These are phyloP conservation scores for Pseudopithomyces maydicus DNA, from an alignment of 2,329 filamentous ascomycete genomes.

Conservation along the genomic window DNA sequence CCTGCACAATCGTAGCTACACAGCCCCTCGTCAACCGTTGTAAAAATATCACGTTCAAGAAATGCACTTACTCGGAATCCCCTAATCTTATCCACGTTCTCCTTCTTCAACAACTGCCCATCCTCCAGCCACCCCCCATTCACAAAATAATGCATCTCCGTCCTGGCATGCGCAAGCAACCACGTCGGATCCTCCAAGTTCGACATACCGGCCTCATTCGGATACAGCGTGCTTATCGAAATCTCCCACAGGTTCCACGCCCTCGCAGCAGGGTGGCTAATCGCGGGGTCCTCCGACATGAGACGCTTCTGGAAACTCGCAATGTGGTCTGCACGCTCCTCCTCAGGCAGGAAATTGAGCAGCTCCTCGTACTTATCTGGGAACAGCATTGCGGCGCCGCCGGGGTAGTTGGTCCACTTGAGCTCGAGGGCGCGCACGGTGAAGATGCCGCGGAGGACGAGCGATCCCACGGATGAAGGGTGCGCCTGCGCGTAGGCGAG, in stretches of 20 bases:
- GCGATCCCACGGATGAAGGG: constrained; percentile 43
- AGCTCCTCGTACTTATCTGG: constrained; percentile 38
- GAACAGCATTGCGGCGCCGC: constrained; percentile 40
- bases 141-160: constrained; percentile 52
- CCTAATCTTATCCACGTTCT: constrained; percentile 42
- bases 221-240: constrained; percentile 24
- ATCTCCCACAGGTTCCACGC: neutral
- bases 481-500: constrained; percentile 53
- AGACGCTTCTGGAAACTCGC: neutral
- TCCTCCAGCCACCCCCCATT: constrained; percentile 50
- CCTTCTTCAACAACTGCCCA: constrained; percentile 44
- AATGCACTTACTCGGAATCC: constrained; percentile 37
- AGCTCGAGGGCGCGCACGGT: constrained; percentile 44
- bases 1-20: constrained; percentile 47
- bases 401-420: constrained; percentile 39
- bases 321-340: neutral
- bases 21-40: neutral
- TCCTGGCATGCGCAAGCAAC: constrained; percentile 45
- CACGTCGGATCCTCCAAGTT: constrained; percentile 34
- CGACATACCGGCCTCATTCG: constrained; percentile 19
- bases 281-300: neutral
- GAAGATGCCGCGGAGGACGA: constrained; percentile 53
- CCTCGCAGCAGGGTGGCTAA: neutral
- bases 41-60: neutral
- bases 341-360: neutral